Base-by-base conservation (phyloP, 1,284 basidiomycete species). In the Heterobasidion irregulare region DNA sequence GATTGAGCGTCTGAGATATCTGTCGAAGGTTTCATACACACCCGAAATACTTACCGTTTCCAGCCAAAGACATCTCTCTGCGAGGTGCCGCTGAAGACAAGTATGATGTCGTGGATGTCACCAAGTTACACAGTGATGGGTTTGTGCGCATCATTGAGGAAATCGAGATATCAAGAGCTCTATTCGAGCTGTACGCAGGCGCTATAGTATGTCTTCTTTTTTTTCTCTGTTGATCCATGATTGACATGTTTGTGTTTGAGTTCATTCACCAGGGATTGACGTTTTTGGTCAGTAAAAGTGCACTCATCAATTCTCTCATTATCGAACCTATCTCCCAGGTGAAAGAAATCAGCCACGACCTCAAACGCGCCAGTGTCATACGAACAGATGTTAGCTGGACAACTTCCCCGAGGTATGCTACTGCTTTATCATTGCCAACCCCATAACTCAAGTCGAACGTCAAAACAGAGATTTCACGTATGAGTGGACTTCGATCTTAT, bases 101-200 rank as follows among this genome's bases (percentile, higher is more conserved):
- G 59, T 96, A 96, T 66, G 74, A 75, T 36, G 78, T 93, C 38
- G 76, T 94, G 10, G 87, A 93, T 62, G 66, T 89, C 46, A 82
- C 78, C 1, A 74, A 71, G 43, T 59, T 72, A 0, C 67, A 70
- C 53, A 60, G 72, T 59, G 57, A 67, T 54, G 72, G 74, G 6
- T 65, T 59, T 0, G 74, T 78, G 2, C 75, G 70, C 47, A 75
- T 92, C 26, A 66, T 96, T 32, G 93, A 96, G 70, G 91, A 95
- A 65, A 76, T 94, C n/a, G 93, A 96, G 69, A 69, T 86, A 41
- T 92, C 89, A 32, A 75, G 93, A 32, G 91, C 92, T 0, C 74
- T 94, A 58, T 95, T 94, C 59, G 92, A 95, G 68, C 75, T 92
- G 32, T 86, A 89, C 62, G 83, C 89, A 68, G 87, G 86, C n/a